A percentile compares a stretch with the other conserved stretches of the same genome.
These are phyloP conservation scores for Coemansia sp. DNA, from an alignment of 192 early-diverging fungal species.

Conservation along the genomic window DNA sequence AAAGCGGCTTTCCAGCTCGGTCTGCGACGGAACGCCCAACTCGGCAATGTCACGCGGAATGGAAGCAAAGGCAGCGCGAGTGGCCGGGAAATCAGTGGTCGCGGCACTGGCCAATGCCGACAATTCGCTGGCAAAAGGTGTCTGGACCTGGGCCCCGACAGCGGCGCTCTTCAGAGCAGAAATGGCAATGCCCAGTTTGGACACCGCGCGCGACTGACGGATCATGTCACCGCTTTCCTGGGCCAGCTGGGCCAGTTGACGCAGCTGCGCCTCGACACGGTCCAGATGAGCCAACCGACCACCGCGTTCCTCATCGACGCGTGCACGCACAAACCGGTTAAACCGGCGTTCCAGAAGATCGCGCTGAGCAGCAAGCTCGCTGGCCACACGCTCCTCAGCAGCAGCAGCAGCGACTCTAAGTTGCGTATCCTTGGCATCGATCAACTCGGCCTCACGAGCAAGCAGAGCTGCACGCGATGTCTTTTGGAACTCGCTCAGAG, in stretches of 20 bases:
- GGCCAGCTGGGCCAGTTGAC: constrained; percentile 68
- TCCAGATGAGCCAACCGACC: constrained; percentile 86
- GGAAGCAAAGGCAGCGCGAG: constrained; percentile 62
- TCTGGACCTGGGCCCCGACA: constrained; percentile 36
- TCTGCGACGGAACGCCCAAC: constrained; percentile 64
- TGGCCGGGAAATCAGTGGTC: constrained; percentile 49
- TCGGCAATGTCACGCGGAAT: constrained; percentile 60
- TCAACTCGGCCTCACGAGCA: constrained; percentile 54
- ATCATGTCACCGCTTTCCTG: constrained; percentile 68
- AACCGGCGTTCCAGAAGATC: constrained; percentile 76
- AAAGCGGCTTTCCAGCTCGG: constrained; percentile 71
- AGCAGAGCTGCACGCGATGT: constrained; percentile 52
- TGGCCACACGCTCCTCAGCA: constrained; percentile 58
- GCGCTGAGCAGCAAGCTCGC: constrained; percentile 65
- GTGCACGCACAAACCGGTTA: constrained; percentile 70
- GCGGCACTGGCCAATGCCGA: constrained; percentile 61
- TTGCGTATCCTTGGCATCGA: constrained; percentile 54
- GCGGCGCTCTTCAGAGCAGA: constrained; percentile 63
- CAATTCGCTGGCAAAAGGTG: constrained; percentile 75
- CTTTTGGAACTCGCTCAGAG: constrained; percentile 52
- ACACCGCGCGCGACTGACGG: constrained; percentile 60
- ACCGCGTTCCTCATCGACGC: constrained; percentile 87
- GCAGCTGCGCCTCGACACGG: constrained; percentile 74
- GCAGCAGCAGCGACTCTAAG: constrained; percentile 47
- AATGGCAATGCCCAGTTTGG: constrained; percentile 66